Evolutionary conservation across 2,329 filamentous ascomycete genomes (phyloP).

Genomic region (Tolypocladium endophyticum): DNA sequence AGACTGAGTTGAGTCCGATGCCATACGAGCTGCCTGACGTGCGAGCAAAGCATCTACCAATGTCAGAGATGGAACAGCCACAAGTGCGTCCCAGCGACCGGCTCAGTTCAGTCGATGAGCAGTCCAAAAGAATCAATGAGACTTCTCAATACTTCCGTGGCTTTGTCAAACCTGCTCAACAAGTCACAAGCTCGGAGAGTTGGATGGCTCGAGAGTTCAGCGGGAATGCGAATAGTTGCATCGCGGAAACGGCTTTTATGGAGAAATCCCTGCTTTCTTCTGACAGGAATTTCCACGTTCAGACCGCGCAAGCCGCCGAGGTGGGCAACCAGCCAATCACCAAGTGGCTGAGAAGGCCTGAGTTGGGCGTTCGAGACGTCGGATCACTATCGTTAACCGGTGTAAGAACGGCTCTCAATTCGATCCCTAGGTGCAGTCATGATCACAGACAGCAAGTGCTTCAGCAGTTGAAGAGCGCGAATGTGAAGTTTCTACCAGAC

Average conservation of each 20-base stretch:
- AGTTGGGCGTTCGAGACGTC: slow-evolving; percentile 7
- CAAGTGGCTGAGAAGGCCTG: slow-evolving; percentile 8
- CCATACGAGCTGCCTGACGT: slow-evolving; percentile 21
- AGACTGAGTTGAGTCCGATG: slow-evolving; percentile 20
- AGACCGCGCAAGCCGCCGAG: neutral
- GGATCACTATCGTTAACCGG: slow-evolving; percentile 12
- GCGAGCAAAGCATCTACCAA: neutral
- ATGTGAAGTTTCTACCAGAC: slow-evolving; percentile 16
- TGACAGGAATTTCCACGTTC: neutral
- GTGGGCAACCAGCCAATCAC: neutral
- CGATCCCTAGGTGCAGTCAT: slow-evolving; percentile 1
- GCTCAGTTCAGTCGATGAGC: neutral
- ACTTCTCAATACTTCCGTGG: neutral
- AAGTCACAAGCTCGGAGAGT: neutral
- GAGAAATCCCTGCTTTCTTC: neutral
- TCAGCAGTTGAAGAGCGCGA: slow-evolving; percentile 14
- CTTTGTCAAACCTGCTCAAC: neutral
- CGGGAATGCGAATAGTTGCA: neutral
- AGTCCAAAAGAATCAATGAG: too few species aligned
- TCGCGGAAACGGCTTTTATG: neutral
- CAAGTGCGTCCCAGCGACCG: neutral
- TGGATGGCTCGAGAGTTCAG: neutral
- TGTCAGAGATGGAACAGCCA: neutral
- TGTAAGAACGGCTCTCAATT: slow-evolving; percentile 11
- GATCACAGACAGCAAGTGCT: slow-evolving; percentile 15